Evolutionary conservation across 2,329 filamentous ascomycete species (phyloP).

Genomic region (Fusarium nisikadoi): DNA sequence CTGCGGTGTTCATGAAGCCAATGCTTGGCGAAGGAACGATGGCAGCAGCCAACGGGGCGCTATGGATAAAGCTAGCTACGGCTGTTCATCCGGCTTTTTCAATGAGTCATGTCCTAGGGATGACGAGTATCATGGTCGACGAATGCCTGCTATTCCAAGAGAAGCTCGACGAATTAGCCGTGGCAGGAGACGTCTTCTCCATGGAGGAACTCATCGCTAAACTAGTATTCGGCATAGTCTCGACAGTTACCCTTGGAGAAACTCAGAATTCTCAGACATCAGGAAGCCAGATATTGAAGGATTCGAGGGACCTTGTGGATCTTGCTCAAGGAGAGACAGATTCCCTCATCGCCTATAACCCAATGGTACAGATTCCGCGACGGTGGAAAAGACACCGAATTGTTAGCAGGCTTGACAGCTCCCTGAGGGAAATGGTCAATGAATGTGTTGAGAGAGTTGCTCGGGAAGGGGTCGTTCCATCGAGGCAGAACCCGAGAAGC

Average conservation of each 20-base stretch:
- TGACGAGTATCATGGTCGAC: constrained; percentile 10
- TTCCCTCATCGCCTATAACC: constrained; percentile 3
- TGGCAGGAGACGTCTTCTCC: constrained; percentile 7
- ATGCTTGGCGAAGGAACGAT: constrained; percentile 4
- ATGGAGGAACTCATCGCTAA: constrained; percentile 9
- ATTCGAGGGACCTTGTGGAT: constrained; percentile 6
- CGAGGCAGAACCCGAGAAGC: constrained; percentile 10
- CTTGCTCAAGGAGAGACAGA: constrained; percentile 2
- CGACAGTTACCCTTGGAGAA: background rate
- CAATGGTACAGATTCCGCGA: background rate
- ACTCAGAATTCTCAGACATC: constrained; percentile 2
- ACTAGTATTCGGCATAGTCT: background rate
- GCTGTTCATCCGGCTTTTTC: constrained; percentile 20
- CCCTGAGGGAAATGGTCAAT: background rate
- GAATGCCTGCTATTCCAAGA: background rate
- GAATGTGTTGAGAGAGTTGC: background rate
- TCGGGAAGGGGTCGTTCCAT: background rate
- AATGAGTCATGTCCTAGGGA: background rate
- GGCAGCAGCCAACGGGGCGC: background rate
- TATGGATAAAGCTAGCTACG: constrained; percentile 7
- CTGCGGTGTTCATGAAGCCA: background rate
- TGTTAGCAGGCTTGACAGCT: background rate
- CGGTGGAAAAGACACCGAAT: constrained; percentile 10
- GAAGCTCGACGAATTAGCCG: background rate
- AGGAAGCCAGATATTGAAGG: constrained; percentile 4